These are phyloP conservation scores for Hemisphaericaspora xylanilytica DNA, from an alignment of 1,139 yeast species.

Conservation along the genomic window DNA sequence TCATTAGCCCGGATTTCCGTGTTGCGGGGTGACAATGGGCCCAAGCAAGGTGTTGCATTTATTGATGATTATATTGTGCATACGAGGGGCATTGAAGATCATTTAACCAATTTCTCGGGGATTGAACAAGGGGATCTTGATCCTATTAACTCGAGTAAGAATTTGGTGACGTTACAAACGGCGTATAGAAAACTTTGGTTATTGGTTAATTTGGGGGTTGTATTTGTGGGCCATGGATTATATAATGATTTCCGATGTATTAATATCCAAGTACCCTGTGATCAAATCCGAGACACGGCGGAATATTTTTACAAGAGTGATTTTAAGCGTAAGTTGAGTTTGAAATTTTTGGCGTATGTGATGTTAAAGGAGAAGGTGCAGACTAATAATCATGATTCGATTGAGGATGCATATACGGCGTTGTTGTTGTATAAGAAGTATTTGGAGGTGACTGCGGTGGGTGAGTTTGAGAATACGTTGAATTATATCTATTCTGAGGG, in stretches of 20 bases:
- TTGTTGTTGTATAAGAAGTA: conserved; percentile 73
- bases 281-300: conserved; percentile 88
- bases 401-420: conserved; percentile 93
- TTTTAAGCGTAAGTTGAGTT: conserved; percentile 73
- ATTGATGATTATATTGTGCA: conserved; percentile 92
- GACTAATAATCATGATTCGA: conserved; percentile 92
- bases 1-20: conserved; percentile 91
- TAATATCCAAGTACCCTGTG: conserved; percentile 80
- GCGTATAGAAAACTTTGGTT: conserved; percentile 90
- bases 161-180: conserved; percentile 76
- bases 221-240: conserved; percentile 94
- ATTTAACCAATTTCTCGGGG: conserved; percentile 88
- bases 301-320: conserved; percentile 71
- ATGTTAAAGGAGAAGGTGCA: conserved; percentile 77
- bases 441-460: conserved; percentile 54
- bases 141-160: conserved; percentile 60
- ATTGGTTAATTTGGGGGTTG: conserved; percentile 80
- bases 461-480: conserved; percentile 60
- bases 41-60: conserved; percentile 70
- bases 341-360: conserved; percentile 83
- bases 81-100: conserved; percentile 70
- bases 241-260: conserved; percentile 90
- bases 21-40: conserved; percentile 69
- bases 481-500: conserved; percentile 78
- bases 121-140: conserved; percentile 90